Percentiles rank a stretch among this genome's conserved stretches.
Conservation (phyloP, 306 rosid species). For the Lagenaria siceraria region DNA sequence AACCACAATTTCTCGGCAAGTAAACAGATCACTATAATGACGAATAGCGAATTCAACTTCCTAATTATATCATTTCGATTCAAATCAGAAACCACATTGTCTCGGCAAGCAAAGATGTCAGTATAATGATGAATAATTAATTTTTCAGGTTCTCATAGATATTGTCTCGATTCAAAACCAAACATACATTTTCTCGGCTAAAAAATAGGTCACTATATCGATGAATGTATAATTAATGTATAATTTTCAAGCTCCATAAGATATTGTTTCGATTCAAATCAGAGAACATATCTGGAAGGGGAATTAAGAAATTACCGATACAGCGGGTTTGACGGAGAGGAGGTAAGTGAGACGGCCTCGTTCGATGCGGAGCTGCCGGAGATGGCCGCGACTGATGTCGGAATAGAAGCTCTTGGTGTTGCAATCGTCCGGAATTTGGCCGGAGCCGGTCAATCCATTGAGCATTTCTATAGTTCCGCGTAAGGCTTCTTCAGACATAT, state of each 20-base stretch:
- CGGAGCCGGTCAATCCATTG: conserved; percentile 4
- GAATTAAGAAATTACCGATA: conserved; percentile 12
- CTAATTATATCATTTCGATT: background rate
- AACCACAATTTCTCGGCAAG: background rate
- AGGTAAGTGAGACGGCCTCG: conserved; percentile 32
- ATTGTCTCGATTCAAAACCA: background rate
- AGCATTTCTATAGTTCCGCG: background rate
- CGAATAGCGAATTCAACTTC: background rate
- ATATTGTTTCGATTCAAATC: background rate
- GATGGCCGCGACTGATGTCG: conserved; percentile 12
- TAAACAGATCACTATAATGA: background rate
- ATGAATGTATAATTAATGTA: background rate
- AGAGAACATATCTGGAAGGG: background rate
- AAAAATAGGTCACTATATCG: background rate
- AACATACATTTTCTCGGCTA: background rate
- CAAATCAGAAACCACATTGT: background rate
- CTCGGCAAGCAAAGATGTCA: background rate
- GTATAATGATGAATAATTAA: background rate
- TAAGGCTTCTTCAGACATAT: background rate
- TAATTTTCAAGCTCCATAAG: background rate
- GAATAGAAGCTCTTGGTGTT: conserved; percentile 16
- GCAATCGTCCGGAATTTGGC: conserved; percentile 14
- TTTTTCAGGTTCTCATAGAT: background rate
- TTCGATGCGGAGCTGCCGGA: conserved; percentile 12
- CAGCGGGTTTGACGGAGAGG: conserved; percentile 20